Base-by-base conservation (phyloP, 176 grass and related monocot genomes). In the Ensete ventricosum region DNA sequence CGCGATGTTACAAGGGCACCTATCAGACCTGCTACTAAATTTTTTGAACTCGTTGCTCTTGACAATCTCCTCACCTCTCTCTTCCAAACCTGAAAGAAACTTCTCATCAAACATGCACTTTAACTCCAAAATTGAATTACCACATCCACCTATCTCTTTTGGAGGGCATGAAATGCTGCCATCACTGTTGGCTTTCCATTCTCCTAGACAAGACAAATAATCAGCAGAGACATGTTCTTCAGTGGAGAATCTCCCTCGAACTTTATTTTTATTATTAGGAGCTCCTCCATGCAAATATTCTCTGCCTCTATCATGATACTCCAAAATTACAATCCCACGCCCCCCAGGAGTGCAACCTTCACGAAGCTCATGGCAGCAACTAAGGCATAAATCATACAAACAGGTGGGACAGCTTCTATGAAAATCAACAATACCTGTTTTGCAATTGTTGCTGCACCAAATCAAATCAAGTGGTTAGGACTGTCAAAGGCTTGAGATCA, bases 361-460 rank as follows among this genome's bases (percentile, higher is more conserved):
- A 11, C 88, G 91, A 52, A 90, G 72, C 62, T 95, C 91, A 54
- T 82, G 85, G 80, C 85, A 95, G 51, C 91, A 95, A 9, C 53
- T 48, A 23, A 95, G 84, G 62, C 91, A 95, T 60, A 95, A 63
- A 65, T 95, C 91, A n/a, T 84, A 95, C 8, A 76, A 72, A 58
- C 91, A 95, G 17, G 19, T 74, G 62, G 78, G 27, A 66, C 91
- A 95, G 50, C 83, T 84, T 88, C 91, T 83, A 54, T 95, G 88
- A 19, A 95, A 75, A 75, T 95, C 88, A 77, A 84, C 76, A 71
- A 95, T 95, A 71, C 85, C 90, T 52, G 91, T 95, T 63, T 53
- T 64, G 67, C 91, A 95, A 76, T 85, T 80, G 83, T 95, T 73
- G 80, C 88, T 93, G 82, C 53, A 62, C 16, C 71, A 34, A 78